Base-by-base conservation (phyloP, 768 basidiomycete species). In the Crepidotus variabilis region DNA sequence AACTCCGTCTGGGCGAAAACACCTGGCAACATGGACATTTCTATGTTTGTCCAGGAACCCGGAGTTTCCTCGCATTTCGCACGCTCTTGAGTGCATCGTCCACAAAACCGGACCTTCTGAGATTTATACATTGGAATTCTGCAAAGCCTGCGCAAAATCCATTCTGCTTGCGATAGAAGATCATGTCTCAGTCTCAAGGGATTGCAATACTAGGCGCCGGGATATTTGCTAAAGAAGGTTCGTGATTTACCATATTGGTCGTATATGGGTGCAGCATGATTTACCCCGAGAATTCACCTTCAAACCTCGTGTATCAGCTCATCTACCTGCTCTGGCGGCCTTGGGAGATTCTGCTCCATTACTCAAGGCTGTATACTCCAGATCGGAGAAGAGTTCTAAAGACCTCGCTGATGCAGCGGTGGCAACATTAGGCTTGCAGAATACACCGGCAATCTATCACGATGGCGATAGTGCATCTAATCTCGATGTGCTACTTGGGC, bases 181-280 rank as follows among this genome's bases (percentile, higher is more conserved):
- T 52, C 57, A 81, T 80, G 78, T 69, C 78, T 39, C 67, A 63
- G 50, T 58, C 69, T 57, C 59, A 72, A 52, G 85, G 86, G 24
- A 72, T 90, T 55, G 92, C 92, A 22, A 81, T 94, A 63, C 81
- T 94, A 47, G 91, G 91, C 58, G 84, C 88, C 50, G 91, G 92
- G 20, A 78, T 92, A 56, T 91, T 91, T 61, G 87, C 86, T 52
- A 85, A 77, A 62, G 83, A 87, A 77, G 88, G 88, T 87, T 63
- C 48, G 80, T 74, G 21, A 39, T 51, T 60, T 46, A 55, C 64
- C 49, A 53, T n/a, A 45, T 53, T 18, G 16, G 45, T 33, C 18
- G 36, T 49, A 36, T 16, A 23, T 47, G 23, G 34, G 24, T 43
- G 32, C 54, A 57, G 35, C 52, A 51, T 28, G 39, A 47, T 47